These are phyloP conservation scores for Lentinus brumalis DNA, from an alignment of 768 basidiomycete species.

Conservation along the genomic window DNA sequence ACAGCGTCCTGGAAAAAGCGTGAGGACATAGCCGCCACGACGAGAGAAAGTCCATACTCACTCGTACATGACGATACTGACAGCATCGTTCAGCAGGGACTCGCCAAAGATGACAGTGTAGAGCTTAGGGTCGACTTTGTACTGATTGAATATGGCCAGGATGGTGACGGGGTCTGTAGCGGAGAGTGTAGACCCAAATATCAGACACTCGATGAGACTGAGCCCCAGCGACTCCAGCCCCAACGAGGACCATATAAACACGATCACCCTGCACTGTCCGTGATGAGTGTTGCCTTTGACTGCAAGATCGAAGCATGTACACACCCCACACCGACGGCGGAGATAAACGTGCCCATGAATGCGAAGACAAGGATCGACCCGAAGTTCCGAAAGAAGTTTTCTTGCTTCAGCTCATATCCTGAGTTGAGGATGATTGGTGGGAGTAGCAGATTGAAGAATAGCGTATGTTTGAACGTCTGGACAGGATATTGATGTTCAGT, in stretches of 20 bases:
- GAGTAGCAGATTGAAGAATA: slow-evolving; percentile 97
- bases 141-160: slow-evolving; percentile 96
- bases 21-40: not conserved
- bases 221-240: slow-evolving; percentile 89
- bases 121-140: slow-evolving; percentile 97
- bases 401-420: slow-evolving; percentile 98
- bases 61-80: slow-evolving; percentile 99
- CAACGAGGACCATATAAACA: slow-evolving; percentile 92
- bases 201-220: slow-evolving; percentile 89
- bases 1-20: slow-evolving; percentile 65
- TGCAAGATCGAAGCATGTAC: slow-evolving; percentile 33
- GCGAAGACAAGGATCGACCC: slow-evolving; percentile 94
- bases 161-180: slow-evolving; percentile 99
- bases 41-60: slow-evolving; percentile 48
- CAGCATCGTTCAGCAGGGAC: slow-evolving; percentile 95
- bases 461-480: slow-evolving; percentile 93
- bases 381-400: slow-evolving; percentile 98
- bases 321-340: slow-evolving; percentile 94
- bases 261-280: slow-evolving; percentile 73
- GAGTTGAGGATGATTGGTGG: slow-evolving; percentile 98
- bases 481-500: not conserved
- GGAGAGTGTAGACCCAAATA: slow-evolving; percentile 94
- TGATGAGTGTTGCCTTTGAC: slow-evolving; percentile 40
- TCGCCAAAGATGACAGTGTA: slow-evolving; percentile 98
- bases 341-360: slow-evolving; percentile 94